A percentile compares a stretch with the other conserved stretches of the same genome.
Evolutionary conservation across 495 filamentous ascomycete genomes (phyloP).

Genomic region (Lophium mytilinum): DNA sequence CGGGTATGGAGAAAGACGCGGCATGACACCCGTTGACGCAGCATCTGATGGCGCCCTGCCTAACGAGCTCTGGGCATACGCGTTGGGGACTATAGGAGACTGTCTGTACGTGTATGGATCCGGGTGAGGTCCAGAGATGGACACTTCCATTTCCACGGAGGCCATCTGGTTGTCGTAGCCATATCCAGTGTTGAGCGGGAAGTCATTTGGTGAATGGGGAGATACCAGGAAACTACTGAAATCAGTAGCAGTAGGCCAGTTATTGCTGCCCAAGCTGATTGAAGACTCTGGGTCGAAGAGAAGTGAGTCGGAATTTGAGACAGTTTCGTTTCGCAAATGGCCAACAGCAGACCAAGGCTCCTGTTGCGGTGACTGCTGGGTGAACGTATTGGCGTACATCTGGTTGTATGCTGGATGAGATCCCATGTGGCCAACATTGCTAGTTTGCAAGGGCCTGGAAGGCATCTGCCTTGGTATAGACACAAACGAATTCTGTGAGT

Average conservation of each 20-base stretch:
- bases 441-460: not conserved
- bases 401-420: slow-evolving; percentile 3
- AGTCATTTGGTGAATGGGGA: slow-evolving; percentile 5
- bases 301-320: slow-evolving; percentile 4
- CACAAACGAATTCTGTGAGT: not conserved
- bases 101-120: not conserved
- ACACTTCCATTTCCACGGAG: not conserved
- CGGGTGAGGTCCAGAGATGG: not conserved
- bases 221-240: not conserved
- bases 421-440: not conserved
- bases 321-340: slow-evolving; percentile 10
- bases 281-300: slow-evolving; percentile 18
- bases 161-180: not conserved
- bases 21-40: not conserved
- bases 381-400: slow-evolving; percentile 3
- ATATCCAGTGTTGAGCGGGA: not conserved
- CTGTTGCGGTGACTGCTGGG: slow-evolving; percentile 11
- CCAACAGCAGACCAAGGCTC: slow-evolving; percentile 18
- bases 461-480: not conserved
- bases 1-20: slow-evolving; percentile 8
- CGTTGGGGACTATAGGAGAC: not conserved
- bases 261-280: not conserved
- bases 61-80: not conserved
- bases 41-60: not conserved
- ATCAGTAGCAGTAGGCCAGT: not conserved